Evolutionary conservation across 805 yeast species (phyloP).

Genomic region (Yarrowia sp.): DNA sequence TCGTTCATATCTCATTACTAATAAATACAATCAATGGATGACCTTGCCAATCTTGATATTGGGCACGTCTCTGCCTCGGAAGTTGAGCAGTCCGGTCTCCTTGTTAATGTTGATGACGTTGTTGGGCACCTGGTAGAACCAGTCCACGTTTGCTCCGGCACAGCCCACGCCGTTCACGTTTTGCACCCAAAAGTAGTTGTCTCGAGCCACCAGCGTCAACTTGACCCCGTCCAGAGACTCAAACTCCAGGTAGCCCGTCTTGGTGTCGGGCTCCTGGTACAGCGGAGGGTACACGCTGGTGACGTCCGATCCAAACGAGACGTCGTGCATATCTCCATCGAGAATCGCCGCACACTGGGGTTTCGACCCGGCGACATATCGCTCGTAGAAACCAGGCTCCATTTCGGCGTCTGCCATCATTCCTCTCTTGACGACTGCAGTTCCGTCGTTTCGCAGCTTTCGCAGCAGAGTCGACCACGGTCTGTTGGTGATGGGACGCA

Average conservation of each 20-base stretch:
- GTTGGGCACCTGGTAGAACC: conserved; percentile 29
- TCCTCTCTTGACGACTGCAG: conserved; percentile 6
- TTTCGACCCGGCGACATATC: conserved; percentile 29
- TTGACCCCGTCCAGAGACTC: conserved; percentile 18
- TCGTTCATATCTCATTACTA: neutral
- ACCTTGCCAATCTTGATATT: conserved; percentile 13
- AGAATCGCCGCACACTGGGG: conserved; percentile 28
- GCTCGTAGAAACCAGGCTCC: conserved; percentile 29
- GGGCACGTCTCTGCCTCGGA: conserved; percentile 28
- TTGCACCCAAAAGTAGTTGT: conserved; percentile 19
- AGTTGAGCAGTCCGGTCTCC: conserved; percentile 8
- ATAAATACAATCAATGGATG: neutral
- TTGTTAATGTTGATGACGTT: conserved; percentile 7
- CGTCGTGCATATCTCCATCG: conserved; percentile 31
- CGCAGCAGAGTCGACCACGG: conserved; percentile 4
- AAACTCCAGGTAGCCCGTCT: conserved; percentile 17
- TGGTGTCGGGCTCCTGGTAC: conserved; percentile 31
- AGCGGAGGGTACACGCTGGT: conserved; percentile 1
- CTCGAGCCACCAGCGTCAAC: conserved; percentile 22
- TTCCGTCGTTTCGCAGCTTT: conserved; percentile 16
- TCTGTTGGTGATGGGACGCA: neutral
- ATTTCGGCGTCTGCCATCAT: conserved; percentile 31
- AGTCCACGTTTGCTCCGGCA: conserved; percentile 24
- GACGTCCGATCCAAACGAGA: conserved; percentile 5
- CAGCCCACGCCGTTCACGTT: conserved; percentile 28